Conservation (phyloP, 2,329 filamentous ascomycete genomes). For the Talaromyces sp. region DNA sequence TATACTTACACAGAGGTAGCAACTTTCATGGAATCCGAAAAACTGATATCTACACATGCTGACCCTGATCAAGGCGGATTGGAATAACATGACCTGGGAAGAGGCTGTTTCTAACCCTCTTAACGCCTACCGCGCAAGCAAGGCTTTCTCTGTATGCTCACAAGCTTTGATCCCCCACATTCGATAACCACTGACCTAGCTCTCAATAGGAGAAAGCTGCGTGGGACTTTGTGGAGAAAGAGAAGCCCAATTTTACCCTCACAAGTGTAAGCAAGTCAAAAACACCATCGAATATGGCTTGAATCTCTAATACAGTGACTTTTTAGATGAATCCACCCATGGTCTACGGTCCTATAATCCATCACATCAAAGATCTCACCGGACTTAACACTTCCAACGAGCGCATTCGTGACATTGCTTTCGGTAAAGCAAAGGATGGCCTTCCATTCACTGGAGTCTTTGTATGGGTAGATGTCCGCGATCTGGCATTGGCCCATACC, state of each 20-base stretch:
- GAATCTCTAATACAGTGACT: constrained; percentile 21
- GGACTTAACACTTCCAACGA: constrained; percentile 67
- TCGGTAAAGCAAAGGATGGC: constrained; percentile 54
- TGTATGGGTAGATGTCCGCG: constrained; percentile 51
- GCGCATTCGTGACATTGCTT: constrained; percentile 58
- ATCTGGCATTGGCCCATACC: constrained; percentile 41
- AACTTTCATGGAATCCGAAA: constrained; percentile 40
- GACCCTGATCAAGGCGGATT: constrained; percentile 25
- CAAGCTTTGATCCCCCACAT: neutral
- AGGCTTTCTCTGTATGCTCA: constrained; percentile 41
- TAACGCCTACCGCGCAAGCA: constrained; percentile 49
- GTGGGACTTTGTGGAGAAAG: constrained; percentile 56
- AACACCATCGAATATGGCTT: neutral
- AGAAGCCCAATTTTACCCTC: constrained; percentile 54
- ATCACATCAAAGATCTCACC: constrained; percentile 57
- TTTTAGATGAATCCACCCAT: constrained; percentile 55
- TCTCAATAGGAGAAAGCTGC: constrained; percentile 51
- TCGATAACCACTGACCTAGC: neutral
- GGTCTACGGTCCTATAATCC: constrained; percentile 59
- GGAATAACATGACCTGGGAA: constrained; percentile 34
- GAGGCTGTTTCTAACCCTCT: constrained; percentile 29
- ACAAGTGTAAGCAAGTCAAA: constrained; percentile 23
- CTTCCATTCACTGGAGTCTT: constrained; percentile 53
- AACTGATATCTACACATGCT: constrained; percentile 25
- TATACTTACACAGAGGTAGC: constrained; percentile 13